These are phyloP conservation scores for Trichoderma atroviride DNA, from an alignment of 2,329 filamentous ascomycete genomes.

Conservation along the genomic window DNA sequence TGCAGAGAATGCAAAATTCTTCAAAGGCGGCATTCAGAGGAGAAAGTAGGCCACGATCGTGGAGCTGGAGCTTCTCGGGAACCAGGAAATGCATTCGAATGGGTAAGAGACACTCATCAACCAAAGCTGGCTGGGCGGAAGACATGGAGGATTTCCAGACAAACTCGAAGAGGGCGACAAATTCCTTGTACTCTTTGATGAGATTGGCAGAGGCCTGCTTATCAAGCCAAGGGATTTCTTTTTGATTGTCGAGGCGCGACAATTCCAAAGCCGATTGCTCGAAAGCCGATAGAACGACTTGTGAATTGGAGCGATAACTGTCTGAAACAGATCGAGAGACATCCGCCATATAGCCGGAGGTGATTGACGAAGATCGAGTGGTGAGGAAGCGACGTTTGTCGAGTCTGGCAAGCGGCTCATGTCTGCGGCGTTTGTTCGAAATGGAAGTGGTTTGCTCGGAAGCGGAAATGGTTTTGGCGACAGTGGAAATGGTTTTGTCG, in stretches of 20 bases:
- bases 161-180: background rate
- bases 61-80: background rate
- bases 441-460: slow-evolving; percentile 10
- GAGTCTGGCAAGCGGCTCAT: slow-evolving; percentile 30
- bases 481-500: too few species aligned
- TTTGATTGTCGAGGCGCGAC: background rate
- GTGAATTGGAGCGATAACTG: too few species aligned
- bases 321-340: too few species aligned
- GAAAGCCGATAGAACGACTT: too few species aligned
- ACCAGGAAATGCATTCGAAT: background rate
- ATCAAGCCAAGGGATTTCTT: background rate
- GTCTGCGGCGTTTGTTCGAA: slow-evolving; percentile 33
- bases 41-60: background rate
- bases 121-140: background rate
- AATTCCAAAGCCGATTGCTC: background rate
- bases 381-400: background rate
- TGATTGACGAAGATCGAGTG: background rate
- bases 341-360: too few species aligned
- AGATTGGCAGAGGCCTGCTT: background rate
- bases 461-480: too few species aligned
- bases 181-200: background rate
- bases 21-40: background rate
- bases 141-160: background rate
- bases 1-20: background rate
- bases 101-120: background rate